Percentiles rank a stretch among this genome's conserved stretches.
phyloP scores from a whole-genome alignment of 371 early-diverging fungal species.

The Zancudomyces culisetae region DNA sequence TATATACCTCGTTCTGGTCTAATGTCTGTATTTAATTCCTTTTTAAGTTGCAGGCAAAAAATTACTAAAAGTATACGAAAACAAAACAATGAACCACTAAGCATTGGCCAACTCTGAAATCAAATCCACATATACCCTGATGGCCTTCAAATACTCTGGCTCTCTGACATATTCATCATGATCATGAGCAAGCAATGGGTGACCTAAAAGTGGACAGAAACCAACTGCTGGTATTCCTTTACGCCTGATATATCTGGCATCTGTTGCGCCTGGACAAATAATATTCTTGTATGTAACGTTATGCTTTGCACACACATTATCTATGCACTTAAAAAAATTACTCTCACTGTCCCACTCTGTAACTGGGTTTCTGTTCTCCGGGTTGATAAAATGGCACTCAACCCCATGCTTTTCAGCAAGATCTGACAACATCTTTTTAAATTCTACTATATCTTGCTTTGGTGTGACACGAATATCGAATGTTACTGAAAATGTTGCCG shows the following conservation, averaged over 20 bases:
- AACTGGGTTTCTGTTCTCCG: conserved; percentile 25
- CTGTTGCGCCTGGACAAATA: conserved; percentile 60
- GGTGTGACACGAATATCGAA: conserved; percentile 57
- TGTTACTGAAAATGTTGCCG: conserved; percentile 32
- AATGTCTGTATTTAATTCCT: no score
- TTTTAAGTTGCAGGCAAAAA: no score
- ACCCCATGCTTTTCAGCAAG: conserved; percentile 30
- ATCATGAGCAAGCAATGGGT: conserved; percentile 54
- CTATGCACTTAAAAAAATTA: conserved; percentile 22
- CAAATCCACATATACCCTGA: conserved; percentile 37
- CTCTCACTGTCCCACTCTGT: conserved; percentile 30
- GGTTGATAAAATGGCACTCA: conserved; percentile 32
- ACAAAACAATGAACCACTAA: no score
- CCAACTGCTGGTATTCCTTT: conserved; percentile 52
- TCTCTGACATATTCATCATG: conserved; percentile 60
- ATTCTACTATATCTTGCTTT: conserved; percentile 27
- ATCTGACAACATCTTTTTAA: conserved; percentile 28
- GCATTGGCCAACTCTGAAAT: conserved; percentile 25
- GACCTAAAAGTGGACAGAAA: conserved; percentile 43
- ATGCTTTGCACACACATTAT: neutral
- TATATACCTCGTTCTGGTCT: no score
- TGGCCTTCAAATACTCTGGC: conserved; percentile 38
- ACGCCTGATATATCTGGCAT: conserved; percentile 47
- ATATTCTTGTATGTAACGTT: conserved; percentile 26
- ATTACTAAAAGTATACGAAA: no score